Conservation (phyloP, 2,329 filamentous ascomycete genomes). For the Hortaea sp. region DNA sequence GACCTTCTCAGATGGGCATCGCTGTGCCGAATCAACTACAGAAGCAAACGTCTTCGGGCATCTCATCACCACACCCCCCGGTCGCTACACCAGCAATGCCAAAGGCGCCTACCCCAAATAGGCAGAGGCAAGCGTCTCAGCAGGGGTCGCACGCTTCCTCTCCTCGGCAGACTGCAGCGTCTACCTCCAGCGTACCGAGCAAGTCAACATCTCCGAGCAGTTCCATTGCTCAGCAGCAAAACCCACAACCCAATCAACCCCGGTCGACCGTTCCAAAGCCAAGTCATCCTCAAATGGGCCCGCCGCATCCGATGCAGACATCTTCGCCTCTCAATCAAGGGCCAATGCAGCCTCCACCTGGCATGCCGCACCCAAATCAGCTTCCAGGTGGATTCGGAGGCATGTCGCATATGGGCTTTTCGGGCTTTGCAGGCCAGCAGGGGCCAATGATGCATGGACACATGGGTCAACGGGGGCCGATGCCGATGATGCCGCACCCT, state of each 20-base stretch:
- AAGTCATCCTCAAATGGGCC: slow-evolving; percentile 37
- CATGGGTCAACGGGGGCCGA: slow-evolving; percentile 42
- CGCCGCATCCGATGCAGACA: slow-evolving; percentile 17
- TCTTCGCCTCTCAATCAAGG: slow-evolving; percentile 49
- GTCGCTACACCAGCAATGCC: slow-evolving; percentile 71
- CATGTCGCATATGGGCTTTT: slow-evolving; percentile 45
- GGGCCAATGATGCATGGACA: slow-evolving; percentile 42
- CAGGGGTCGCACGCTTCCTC: slow-evolving; percentile 62
- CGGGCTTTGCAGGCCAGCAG: slow-evolving; percentile 43
- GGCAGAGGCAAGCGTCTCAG: slow-evolving; percentile 67
- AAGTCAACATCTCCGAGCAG: slow-evolving; percentile 50
- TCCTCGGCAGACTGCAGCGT: slow-evolving; percentile 52
- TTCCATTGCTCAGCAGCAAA: slow-evolving; percentile 46
- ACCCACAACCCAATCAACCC: slow-evolving; percentile 51
- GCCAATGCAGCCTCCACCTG: slow-evolving; percentile 48
- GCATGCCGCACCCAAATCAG: slow-evolving; percentile 32
- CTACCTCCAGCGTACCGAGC: slow-evolving; percentile 37
- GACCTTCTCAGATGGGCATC: slow-evolving; percentile 50
- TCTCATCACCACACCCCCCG: slow-evolving; percentile 69
- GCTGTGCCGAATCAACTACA: slow-evolving; percentile 44
- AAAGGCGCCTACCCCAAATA: slow-evolving; percentile 71
- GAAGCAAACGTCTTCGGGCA: slow-evolving; percentile 42
- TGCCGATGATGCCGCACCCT: slow-evolving; percentile 43
- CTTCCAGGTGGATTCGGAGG: slow-evolving; percentile 32
- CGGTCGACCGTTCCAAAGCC: slow-evolving; percentile 55